Evolutionary conservation across 306 rosid genomes (phyloP), one percentile per base, ranked within the genome.

Genomic region (Vicia villosa): DNA sequence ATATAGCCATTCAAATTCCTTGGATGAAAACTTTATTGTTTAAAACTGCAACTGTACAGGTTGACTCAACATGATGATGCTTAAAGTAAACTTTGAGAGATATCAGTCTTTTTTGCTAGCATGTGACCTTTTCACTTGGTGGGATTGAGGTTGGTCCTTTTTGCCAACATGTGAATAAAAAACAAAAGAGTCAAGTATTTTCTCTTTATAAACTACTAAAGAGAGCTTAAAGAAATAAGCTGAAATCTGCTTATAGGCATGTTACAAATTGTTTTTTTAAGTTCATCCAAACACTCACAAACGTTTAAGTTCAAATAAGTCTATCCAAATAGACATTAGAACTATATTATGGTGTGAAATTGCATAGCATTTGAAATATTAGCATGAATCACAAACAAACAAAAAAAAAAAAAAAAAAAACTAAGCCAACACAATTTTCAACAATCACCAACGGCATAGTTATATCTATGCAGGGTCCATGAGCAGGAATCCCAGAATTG

Each of bases 401-500:
- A n/a, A n/a, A n/a, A n/a, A n/a, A n/a, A n/a, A n/a, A n/a, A n/a
- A n/a, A 20, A n/a, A 10, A 37, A 49, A 42, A 76, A 55, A 4
- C 3, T 24, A 11, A 24, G 14, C 61, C 7, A 55, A 11, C 36
- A 32, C 15, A 11, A 17, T 16, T 8, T 28, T 9, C n/a, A 59
- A 20, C 43, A 32, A 15, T 59, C 42, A 30, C 43, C 43, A 59
- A 22, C 46, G 34, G 8, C 38, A 34, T 34, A 34, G 2, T 1
- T 47, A 16, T 16, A 58, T 58, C 19, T 58, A 2, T 63, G 49
- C 7, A 5, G 11, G 10, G 19, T 43, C 43, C 36, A 30, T 22
- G 41, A 74, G 14, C n/a, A 52, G 40, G 61, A 7, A 66, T 37
- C 62, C 63, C 40, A 34, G 28, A 37, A 54, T 75, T 78, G 32